Conservation (phyloP, 257 asterid genomes). For the Solanum microdontum region DNA sequence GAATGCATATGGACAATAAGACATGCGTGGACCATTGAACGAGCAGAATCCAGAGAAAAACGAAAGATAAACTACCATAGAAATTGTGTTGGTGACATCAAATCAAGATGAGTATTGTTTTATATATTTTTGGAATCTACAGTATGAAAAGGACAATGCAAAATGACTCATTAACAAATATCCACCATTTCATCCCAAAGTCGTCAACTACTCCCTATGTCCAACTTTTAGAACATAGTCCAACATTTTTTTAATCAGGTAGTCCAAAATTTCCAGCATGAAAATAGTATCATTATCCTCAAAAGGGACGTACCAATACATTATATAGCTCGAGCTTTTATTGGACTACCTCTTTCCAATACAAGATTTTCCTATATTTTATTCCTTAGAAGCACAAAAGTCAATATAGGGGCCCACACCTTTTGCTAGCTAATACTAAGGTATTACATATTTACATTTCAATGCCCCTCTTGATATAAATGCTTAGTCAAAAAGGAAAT, state of each 20-base stretch:
- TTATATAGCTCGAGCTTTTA: not conserved
- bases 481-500: not conserved
- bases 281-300: not conserved
- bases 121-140: not conserved
- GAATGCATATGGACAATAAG: not conserved
- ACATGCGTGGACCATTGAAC: not conserved
- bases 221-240: not conserved
- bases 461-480: not conserved
- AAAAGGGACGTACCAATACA: not conserved
- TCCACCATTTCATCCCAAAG: not conserved
- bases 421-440: not conserved
- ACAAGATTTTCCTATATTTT: not conserved
- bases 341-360: not conserved
- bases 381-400: not conserved
- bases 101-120: not conserved
- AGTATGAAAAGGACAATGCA: not conserved
- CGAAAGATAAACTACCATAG: not conserved
- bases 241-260: not conserved
- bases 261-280: not conserved
- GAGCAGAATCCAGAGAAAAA: not conserved
- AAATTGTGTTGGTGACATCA: not conserved
- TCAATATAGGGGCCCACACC: not conserved
- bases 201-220: not conserved
- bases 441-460: not conserved
- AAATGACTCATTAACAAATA: not conserved